Evolutionary conservation across 306 rosid species (phyloP), one percentile per base, ranked within the genome.

Genomic region (Dryas alaskensis): DNA sequence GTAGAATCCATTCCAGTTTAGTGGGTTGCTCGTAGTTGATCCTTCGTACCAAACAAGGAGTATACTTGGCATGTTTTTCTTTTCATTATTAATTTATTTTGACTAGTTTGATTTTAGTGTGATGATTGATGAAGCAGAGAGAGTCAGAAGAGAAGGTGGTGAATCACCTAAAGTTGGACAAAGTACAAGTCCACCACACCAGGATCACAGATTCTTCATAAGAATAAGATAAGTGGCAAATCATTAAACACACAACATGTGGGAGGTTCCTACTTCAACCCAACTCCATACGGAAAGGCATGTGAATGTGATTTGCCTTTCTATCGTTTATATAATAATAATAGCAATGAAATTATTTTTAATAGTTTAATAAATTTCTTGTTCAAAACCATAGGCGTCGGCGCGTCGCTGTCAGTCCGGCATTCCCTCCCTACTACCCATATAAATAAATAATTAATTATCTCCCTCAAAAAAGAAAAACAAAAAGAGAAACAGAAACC

Each of bases 351-450:
- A 31, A 31, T 31, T 31, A 31, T 31, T 31, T 1, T 31, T 31
- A 1, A 31, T 31, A 31, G 37, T 52, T 57, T 51, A n/a, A n/a
- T 3, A 4, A 44, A 9, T 19, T 3, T 49, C 16, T 50, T 49
- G 17, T 8, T 64, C 16, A 14, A 19, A 27, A 19, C 60, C 48
- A 43, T 40, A 48, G 57, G 73, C 55, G 89, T n/a, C n/a, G n/a
- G n/a, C n/a, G n/a, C n/a, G n/a, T 81, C 85, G 43, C 46, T 78
- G 48, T 86, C 87, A 81, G 62, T 48, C 57, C 65, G 54, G 77
- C 84, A 72, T 83, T 81, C 65, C 82, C 73, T 69, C 79, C 27
- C 68, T 64, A 44, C 60, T 39, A 77, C 63, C 31, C 49, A 16
- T 8, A 13, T 42, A 40, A 43, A 40, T 57, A 10, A 68, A 73